Percentiles rank a stretch among this genome's conserved stretches.
These are phyloP conservation scores for Thermomucor indicae-seudaticae DNA, from an alignment of 371 early-diverging fungal genomes.

Conservation along the genomic window DNA sequence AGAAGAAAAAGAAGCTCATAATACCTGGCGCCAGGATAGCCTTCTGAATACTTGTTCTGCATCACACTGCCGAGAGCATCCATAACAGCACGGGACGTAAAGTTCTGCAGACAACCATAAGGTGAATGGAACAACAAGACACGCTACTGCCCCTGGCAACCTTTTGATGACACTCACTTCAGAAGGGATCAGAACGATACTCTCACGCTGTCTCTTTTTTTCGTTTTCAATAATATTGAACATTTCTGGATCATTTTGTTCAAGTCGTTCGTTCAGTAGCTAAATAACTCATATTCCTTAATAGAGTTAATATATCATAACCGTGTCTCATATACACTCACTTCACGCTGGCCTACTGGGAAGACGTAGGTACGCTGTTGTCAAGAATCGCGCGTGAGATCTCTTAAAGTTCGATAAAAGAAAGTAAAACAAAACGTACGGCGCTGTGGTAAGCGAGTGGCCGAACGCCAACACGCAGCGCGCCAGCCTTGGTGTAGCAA, in stretches of 20 bases:
- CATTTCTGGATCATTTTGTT: slow-evolving; percentile 89
- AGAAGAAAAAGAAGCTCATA: background rate
- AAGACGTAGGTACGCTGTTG: slow-evolving; percentile 55
- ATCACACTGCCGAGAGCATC: slow-evolving; percentile 96
- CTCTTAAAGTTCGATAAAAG: background rate
- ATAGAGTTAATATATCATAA: no score
- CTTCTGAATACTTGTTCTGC: slow-evolving; percentile 99
- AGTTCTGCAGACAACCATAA: slow-evolving; percentile 70
- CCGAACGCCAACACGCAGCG: background rate
- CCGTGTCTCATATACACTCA: slow-evolving; percentile 20
- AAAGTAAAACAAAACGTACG: background rate
- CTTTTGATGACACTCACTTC: slow-evolving; percentile 58
- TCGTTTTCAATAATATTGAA: slow-evolving; percentile 93
- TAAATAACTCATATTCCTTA: slow-evolving; percentile 8
- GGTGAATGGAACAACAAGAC: background rate
- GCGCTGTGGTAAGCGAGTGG: background rate
- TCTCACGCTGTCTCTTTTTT: slow-evolving; percentile 94
- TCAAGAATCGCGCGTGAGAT: background rate
- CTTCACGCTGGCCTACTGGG: slow-evolving; percentile 63
- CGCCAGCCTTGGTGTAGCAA: background rate
- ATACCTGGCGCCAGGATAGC: slow-evolving; percentile 93
- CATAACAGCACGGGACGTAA: slow-evolving; percentile 96
- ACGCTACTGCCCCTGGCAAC: background rate
- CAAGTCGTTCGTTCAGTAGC: slow-evolving; percentile 67
- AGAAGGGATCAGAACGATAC: slow-evolving; percentile 95